Conservation (phyloP, 768 basidiomycete species). For the Amanita pallidorosea region DNA sequence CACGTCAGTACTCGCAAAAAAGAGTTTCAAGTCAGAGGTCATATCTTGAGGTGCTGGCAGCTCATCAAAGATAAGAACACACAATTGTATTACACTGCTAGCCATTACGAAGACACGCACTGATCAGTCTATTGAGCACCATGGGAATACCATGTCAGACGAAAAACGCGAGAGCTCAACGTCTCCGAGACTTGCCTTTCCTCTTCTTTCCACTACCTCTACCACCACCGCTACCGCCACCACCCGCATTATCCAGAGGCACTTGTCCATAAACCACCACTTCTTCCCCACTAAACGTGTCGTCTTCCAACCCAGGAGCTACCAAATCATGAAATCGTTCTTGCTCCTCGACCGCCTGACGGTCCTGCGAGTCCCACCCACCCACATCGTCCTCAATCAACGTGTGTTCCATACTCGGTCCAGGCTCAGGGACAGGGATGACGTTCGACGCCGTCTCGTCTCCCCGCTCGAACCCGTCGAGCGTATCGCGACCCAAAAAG, state of each 20-base stretch:
- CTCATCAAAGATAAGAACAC: no score
- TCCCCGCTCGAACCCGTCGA: neutral
- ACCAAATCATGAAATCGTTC: constrained; percentile 39
- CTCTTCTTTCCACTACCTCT: neutral
- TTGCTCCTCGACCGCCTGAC: constrained; percentile 36
- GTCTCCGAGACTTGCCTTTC: neutral
- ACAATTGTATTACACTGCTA: neutral
- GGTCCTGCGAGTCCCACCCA: constrained; percentile 37
- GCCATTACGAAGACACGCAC: neutral
- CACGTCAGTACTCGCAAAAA: no score
- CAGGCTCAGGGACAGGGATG: constrained; percentile 15
- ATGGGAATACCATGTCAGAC: neutral
- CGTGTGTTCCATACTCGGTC: constrained; percentile 11
- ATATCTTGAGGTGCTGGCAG: no score
- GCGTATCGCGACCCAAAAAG: constrained; percentile 22
- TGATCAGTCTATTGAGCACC: neutral
- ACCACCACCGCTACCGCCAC: neutral
- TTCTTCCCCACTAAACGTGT: constrained; percentile 30
- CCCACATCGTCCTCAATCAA: constrained; percentile 25
- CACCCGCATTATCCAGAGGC: neutral
- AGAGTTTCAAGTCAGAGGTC: no score
- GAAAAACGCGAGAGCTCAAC: neutral
- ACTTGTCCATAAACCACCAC: constrained; percentile 9
- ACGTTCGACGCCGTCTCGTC: constrained; percentile 10
- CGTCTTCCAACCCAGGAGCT: constrained; percentile 14